Evolutionary conservation across 1,284 basidiomycete genomes (phyloP).

Genomic region (Garcileccinum viscosum): DNA sequence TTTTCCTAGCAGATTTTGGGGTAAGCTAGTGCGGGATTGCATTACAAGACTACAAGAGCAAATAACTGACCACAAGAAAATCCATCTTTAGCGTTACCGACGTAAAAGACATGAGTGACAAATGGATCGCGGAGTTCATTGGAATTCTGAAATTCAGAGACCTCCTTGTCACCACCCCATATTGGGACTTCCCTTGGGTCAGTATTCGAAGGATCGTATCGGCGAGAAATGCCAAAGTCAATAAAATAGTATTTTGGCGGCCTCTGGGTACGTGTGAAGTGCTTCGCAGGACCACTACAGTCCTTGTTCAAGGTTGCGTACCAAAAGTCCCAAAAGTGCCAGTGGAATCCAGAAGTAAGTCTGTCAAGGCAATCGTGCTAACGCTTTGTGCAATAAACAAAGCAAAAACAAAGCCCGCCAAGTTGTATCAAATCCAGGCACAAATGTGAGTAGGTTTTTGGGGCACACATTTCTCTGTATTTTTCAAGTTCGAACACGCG

Average conservation of each 20-base stretch:
- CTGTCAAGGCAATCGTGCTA: too few species aligned
- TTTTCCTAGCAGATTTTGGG: neutral
- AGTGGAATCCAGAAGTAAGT: too few species aligned
- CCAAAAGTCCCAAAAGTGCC: too few species aligned
- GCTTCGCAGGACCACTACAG: conserved; percentile 2
- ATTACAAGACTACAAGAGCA: neutral
- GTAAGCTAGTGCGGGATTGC: neutral
- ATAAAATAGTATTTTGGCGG: conserved; percentile 21
- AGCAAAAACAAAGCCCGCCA: too few species aligned
- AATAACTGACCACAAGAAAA: neutral
- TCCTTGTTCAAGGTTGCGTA: too few species aligned
- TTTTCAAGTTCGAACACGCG: too few species aligned
- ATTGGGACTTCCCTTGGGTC: neutral
- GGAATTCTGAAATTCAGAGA: conserved; percentile 23
- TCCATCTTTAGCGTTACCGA: conserved; percentile 20
- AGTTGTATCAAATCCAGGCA: too few species aligned
- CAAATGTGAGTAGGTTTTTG: too few species aligned
- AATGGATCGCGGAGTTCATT: conserved; percentile 17
- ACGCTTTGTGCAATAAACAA: too few species aligned
- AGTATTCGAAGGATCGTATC: neutral
- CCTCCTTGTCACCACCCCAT: conserved; percentile 7
- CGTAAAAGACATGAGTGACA: conserved; percentile 26
- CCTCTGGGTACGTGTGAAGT: conserved; percentile 21
- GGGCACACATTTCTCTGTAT: too few species aligned
- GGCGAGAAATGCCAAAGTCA: neutral